Evolutionary conservation across 1,284 basidiomycete genomes (phyloP).

Genomic region (Cryptococcus sp.): DNA sequence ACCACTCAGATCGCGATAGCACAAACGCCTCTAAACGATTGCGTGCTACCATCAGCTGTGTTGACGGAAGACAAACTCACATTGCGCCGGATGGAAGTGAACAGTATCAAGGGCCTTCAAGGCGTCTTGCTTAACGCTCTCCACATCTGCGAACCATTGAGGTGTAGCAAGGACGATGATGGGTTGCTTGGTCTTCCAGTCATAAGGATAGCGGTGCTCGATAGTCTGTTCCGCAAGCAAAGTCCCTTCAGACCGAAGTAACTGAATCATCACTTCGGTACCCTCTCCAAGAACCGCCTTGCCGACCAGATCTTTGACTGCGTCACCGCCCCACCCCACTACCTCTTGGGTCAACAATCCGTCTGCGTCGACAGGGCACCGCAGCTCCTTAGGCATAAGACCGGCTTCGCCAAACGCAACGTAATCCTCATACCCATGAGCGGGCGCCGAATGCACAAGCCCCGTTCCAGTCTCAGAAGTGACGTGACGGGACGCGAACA

Average conservation of each 20-base stretch:
- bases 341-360: slow-evolving; percentile 70
- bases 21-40: slow-evolving; percentile 85
- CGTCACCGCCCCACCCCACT: slow-evolving; percentile 59
- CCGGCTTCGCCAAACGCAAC: slow-evolving; percentile 60
- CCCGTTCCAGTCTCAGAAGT: slow-evolving; percentile 90
- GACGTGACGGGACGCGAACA: slow-evolving; percentile 66
- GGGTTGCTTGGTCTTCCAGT: slow-evolving; percentile 94
- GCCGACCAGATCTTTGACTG: slow-evolving; percentile 57
- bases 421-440: slow-evolving; percentile 94
- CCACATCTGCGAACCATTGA: slow-evolving; percentile 96
- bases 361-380: slow-evolving; percentile 78
- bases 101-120: slow-evolving; percentile 71
- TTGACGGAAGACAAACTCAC: slow-evolving; percentile 56
- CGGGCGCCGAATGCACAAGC: slow-evolving; percentile 92
- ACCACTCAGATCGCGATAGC: slow-evolving; percentile 92
- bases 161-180: slow-evolving; percentile 94
- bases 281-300: slow-evolving; percentile 74
- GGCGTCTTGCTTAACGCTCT: slow-evolving; percentile 76
- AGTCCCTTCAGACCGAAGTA: slow-evolving; percentile 62
- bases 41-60: slow-evolving; percentile 59
- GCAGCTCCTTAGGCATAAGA: slow-evolving; percentile 46
- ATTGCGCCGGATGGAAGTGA: slow-evolving; percentile 72
- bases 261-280: slow-evolving; percentile 63
- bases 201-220: slow-evolving; percentile 90
- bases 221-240: slow-evolving; percentile 71